phyloP scores from a whole-genome alignment of 495 filamentous ascomycete species.

The Cenococcum geophilum region DNA sequence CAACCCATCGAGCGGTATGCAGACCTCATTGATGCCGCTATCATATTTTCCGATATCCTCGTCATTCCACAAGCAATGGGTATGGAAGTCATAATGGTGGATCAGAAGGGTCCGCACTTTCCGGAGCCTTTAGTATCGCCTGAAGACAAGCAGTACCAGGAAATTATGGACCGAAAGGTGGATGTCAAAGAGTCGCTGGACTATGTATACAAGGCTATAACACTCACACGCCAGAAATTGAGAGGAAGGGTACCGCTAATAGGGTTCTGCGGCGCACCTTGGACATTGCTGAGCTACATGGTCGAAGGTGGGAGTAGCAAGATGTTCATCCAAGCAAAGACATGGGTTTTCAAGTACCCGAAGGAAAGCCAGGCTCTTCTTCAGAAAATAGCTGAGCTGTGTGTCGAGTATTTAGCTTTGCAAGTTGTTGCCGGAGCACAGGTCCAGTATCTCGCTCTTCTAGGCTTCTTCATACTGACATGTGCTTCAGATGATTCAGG shows the following conservation, averaged over 20 bases:
- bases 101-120: constrained; percentile 92
- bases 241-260: constrained; percentile 83
- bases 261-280: constrained; percentile 96
- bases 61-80: constrained; percentile 97
- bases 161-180: constrained; percentile 68
- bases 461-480: constrained; percentile 5
- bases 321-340: constrained; percentile 84
- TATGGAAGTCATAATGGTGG: constrained; percentile 94
- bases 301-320: constrained; percentile 94
- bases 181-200: constrained; percentile 77
- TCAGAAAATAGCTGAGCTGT: constrained; percentile 85
- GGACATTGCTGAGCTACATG: constrained; percentile 98
- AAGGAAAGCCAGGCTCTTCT: constrained; percentile 71
- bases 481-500: constrained; percentile 66
- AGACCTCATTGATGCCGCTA: constrained; percentile 89
- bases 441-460: constrained; percentile 37
- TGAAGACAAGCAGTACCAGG: constrained; percentile 69
- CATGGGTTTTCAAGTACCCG: constrained; percentile 89
- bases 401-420: constrained; percentile 85
- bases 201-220: constrained; percentile 95
- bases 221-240: constrained; percentile 80
- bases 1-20: constrained; percentile 89
- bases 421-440: constrained; percentile 90
- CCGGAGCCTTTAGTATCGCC: constrained; percentile 74
- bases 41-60: constrained; percentile 98